phyloP scores from a whole-genome alignment of 2,329 filamentous ascomycete species.

The Aspergillus felis region DNA sequence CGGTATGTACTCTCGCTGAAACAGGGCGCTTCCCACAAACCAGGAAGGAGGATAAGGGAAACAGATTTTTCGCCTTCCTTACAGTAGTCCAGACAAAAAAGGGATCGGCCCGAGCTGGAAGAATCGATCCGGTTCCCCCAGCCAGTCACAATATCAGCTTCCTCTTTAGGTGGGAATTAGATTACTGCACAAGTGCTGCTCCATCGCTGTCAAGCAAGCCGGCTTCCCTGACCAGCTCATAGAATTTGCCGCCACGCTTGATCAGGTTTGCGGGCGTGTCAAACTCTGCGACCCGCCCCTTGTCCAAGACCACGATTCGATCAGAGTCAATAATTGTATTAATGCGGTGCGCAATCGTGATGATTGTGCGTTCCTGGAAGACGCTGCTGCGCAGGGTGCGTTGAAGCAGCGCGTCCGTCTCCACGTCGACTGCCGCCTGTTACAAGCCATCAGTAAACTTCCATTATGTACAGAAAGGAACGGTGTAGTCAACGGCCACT shows the following conservation, averaged over 20 bases:
- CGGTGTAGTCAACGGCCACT: slow-evolving; percentile 13
- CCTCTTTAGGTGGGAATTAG: neutral
- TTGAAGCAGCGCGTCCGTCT: slow-evolving; percentile 64
- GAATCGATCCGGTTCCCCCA: slow-evolving; percentile 2
- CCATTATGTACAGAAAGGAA: slow-evolving; percentile 2
- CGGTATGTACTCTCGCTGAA: neutral
- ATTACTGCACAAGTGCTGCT: slow-evolving; percentile 15
- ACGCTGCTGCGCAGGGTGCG: slow-evolving; percentile 59
- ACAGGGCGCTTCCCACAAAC: neutral
- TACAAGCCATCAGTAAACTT: slow-evolving; percentile 15
- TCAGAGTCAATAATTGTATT: slow-evolving; percentile 92
- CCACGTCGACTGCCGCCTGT: slow-evolving; percentile 64
- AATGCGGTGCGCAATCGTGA: slow-evolving; percentile 96
- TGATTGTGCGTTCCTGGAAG: slow-evolving; percentile 91
- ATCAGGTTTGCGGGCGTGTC: slow-evolving; percentile 79
- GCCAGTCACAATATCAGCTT: slow-evolving; percentile 2
- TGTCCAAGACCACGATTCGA: slow-evolving; percentile 88
- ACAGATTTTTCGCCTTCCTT: neutral
- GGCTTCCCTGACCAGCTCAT: slow-evolving; percentile 86
- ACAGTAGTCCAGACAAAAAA: neutral
- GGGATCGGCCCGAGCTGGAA: slow-evolving; percentile 2
- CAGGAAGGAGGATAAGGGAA: neutral
- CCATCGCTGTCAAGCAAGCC: slow-evolving; percentile 60
- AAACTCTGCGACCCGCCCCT: slow-evolving; percentile 87
- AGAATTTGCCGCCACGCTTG: slow-evolving; percentile 73